Base-by-base conservation (phyloP, 2,329 filamentous ascomycete genomes). In the Fusarium burgessii region DNA sequence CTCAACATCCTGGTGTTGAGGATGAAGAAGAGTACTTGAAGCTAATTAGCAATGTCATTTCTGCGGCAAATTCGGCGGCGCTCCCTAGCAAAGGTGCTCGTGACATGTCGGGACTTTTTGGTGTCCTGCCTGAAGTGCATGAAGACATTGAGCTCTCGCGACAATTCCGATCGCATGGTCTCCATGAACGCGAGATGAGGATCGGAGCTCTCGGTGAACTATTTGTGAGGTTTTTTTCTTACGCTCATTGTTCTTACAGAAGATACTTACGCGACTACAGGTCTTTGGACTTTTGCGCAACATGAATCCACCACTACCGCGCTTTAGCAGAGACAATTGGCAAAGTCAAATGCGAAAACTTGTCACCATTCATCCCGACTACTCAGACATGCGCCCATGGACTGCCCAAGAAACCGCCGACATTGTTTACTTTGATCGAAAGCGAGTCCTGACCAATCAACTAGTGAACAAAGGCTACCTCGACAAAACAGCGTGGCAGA, bases 291-390 rank as follows among this genome's bases (percentile, higher is more conserved):
- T 83, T 2, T 76, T 86, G 6, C 76, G 71, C 11, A 59, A 68
- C 6, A 60, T 82, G 29, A 35, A 72, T 17, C 73, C 75, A 0
- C 10, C 46, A 1, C 70, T 83, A 11, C 76, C 79, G 3, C 71
- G 63, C 1, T 87, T 87, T 49, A 68, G 58, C 3, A 58, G 68
- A 4, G 62, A 72, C 1, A 86, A 86, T 38, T 88, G 86, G 86
- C 75, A 79, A 60, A 87, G 85, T 64, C 85, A 72, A 0, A 84
- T 88, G n/a, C 78, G 85, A 13, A 76, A 77, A 25, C 79, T 82
- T 59, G 80, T 83, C 7, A 78, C 59, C 0, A 64, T 74, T 0
- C 83, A 86, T 62, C 76, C 78, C 4, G 75, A 81, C 2, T 87
- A 86, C 65, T 35, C 74, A 0, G 76, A 81, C 33, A 78, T 87